Evolutionary conservation across 352 stramenopile genomes (phyloP).

Genomic region (Phytophthora pluvialis): DNA sequence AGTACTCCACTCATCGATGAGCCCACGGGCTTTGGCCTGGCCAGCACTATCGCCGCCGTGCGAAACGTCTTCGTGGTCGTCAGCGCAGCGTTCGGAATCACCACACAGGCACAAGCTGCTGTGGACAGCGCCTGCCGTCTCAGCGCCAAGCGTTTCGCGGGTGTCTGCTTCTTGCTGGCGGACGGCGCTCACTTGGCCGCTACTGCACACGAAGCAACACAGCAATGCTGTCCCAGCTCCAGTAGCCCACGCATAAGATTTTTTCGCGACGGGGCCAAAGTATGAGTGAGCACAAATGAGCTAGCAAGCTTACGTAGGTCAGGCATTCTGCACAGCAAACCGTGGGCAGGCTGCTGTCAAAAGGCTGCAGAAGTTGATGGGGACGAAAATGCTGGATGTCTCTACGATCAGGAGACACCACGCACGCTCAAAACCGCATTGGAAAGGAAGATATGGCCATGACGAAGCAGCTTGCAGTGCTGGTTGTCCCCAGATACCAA

Average conservation of each 20-base stretch:
- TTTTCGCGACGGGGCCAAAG: not conserved
- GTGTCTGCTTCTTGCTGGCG: not conserved
- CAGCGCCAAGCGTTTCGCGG: constrained; percentile 16
- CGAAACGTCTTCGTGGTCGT: constrained; percentile 9
- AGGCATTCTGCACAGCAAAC: not conserved
- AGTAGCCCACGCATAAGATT: not conserved
- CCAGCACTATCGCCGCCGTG: not conserved
- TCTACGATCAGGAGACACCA: no score
- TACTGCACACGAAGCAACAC: constrained; percentile 10
- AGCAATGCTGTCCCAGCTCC: not conserved
- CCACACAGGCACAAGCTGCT: not conserved
- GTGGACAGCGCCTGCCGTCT: constrained; percentile 8
- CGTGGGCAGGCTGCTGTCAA: not conserved
- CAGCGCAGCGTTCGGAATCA: not conserved
- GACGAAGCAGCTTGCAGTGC: no score
- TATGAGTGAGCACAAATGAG: not conserved
- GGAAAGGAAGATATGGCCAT: no score
- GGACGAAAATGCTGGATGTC: no score
- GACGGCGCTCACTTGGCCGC: not conserved
- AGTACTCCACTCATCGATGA: constrained; percentile 10
- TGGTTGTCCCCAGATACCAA: not conserved
- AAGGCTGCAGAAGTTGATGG: not conserved
- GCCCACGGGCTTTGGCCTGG: not conserved
- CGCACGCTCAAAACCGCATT: no score
- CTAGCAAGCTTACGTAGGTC: not conserved